Evolutionary conservation across 768 basidiomycete species (phyloP), one percentile per base, ranked within the genome.

Genomic region (Russula vinacea): DNA sequence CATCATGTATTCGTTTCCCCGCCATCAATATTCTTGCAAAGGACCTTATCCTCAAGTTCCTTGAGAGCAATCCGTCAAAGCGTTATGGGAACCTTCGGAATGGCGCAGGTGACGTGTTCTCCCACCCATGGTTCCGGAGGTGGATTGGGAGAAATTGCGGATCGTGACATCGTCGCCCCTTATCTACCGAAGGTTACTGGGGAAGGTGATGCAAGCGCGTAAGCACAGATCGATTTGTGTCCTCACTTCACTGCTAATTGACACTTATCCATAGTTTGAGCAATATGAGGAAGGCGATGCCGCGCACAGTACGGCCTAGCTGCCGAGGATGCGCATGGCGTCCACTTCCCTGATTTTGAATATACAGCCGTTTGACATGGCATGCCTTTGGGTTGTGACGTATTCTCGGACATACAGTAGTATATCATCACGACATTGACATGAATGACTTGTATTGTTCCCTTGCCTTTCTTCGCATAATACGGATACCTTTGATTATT

Each of bases 181-280:
- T 99, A 97, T 77, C 78, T 98, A 56, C 97, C 97, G 14, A 89
- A 89, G 73, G 93, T 98, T 54, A 83, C 79, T 39, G 88, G 93
- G 10, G 97, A 98, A 13, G 97, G 97, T 1, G 97, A 99, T 75
- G 90, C 96, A 6, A 94, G 91, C 85, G 90, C 90, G 89, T 92
- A 73, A 75, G 90, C 84, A 42, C 29, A 56, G 16, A n/a, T 16
- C n/a, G 58, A 29, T n/a, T n/a, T 54, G 26, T 24, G 50, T 42
- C 11, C 42, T 57, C n/a, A n/a, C 4, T 40, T 17, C 49, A n/a
- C 3, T 13, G 29, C 45, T 61, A 39, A 68, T 32, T 39, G n/a
- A 16, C 17, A 55, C 26, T 19, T 47, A 11, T 45, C 29, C 37
- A 11, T 69, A 92, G 89, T 24, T 92, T 68, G 90, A 92, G 69